A percentile compares a stretch with the other conserved stretches of the same genome.
Conservation (phyloP, 495 filamentous ascomycete species). For the Hypoxylon crocopeplum region DNA sequence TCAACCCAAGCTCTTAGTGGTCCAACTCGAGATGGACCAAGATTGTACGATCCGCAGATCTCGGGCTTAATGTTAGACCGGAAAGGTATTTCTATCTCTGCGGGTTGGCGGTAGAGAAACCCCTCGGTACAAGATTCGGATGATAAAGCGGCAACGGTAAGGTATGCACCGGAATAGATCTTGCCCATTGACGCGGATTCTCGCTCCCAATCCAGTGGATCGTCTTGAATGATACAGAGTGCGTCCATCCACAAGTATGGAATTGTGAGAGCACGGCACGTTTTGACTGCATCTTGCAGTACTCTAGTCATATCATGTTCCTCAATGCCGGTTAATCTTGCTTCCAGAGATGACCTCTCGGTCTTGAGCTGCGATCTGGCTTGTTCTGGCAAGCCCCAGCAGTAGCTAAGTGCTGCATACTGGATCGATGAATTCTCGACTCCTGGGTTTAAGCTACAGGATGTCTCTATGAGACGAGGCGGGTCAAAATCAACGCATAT, state of each 20-base stretch:
- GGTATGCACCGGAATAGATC: background rate
- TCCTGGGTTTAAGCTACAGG: background rate
- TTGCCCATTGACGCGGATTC: background rate
- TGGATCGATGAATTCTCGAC: no score
- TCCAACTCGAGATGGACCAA: background rate
- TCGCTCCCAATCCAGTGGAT: background rate
- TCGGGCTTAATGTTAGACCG: background rate
- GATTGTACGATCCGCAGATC: background rate
- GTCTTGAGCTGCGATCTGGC: background rate
- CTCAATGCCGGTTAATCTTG: background rate
- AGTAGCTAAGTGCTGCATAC: background rate
- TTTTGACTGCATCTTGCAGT: background rate
- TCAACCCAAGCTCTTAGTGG: background rate
- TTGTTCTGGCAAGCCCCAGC: background rate
- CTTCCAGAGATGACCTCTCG: background rate
- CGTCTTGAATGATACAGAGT: conserved; percentile 9
- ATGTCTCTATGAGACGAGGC: background rate
- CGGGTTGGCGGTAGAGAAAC: background rate
- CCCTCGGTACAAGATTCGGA: background rate
- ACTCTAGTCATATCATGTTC: background rate
- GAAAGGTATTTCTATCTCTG: background rate
- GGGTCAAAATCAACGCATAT: background rate
- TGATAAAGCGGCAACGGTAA: background rate
- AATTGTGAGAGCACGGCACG: conserved; percentile 8
- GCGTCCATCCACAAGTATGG: conserved; percentile 5